A percentile compares a stretch with the other conserved stretches of the same genome.
Conservation (phyloP, 805 yeast genomes). For the Zygotorulaspora sp. region DNA sequence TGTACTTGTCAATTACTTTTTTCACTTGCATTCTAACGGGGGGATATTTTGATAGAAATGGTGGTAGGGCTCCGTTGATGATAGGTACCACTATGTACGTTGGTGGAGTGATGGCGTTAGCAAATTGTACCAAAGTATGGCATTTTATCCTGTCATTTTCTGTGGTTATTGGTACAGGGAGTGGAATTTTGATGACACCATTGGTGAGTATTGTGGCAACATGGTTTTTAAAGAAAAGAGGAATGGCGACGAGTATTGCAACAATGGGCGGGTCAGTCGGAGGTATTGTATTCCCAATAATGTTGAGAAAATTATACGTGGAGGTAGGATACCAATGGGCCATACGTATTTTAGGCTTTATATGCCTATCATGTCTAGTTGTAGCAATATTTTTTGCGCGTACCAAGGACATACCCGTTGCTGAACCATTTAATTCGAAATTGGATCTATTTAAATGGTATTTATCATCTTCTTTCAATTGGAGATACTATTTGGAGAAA, state of each 20-base stretch:
- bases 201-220: slow-evolving; percentile 58
- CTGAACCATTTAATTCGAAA: slow-evolving; percentile 38
- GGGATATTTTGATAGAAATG: slow-evolving; percentile 58
- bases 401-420: slow-evolving; percentile 37
- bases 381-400: slow-evolving; percentile 38
- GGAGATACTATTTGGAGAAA: slow-evolving; percentile 39
- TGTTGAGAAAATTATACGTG: slow-evolving; percentile 46
- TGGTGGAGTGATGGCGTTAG: slow-evolving; percentile 54
- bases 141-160: slow-evolving; percentile 62
- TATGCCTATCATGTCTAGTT: slow-evolving; percentile 40
- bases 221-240: slow-evolving; percentile 60
- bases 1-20: slow-evolving; percentile 50
- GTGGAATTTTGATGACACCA: slow-evolving; percentile 58
- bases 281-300: slow-evolving; percentile 51
- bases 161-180: slow-evolving; percentile 52
- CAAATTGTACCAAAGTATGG: slow-evolving; percentile 49
- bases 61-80: slow-evolving; percentile 44
- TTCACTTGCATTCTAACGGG: slow-evolving; percentile 54
- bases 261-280: slow-evolving; percentile 55
- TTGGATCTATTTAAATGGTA: slow-evolving; percentile 32
- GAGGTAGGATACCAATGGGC: slow-evolving; percentile 60
- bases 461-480: slow-evolving; percentile 28
- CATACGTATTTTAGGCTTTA: slow-evolving; percentile 47
- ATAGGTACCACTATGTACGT: slow-evolving; percentile 44
- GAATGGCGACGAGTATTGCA: slow-evolving; percentile 49